phyloP scores from a whole-genome alignment of 768 basidiomycete species.

The Suillus subluteus region DNA sequence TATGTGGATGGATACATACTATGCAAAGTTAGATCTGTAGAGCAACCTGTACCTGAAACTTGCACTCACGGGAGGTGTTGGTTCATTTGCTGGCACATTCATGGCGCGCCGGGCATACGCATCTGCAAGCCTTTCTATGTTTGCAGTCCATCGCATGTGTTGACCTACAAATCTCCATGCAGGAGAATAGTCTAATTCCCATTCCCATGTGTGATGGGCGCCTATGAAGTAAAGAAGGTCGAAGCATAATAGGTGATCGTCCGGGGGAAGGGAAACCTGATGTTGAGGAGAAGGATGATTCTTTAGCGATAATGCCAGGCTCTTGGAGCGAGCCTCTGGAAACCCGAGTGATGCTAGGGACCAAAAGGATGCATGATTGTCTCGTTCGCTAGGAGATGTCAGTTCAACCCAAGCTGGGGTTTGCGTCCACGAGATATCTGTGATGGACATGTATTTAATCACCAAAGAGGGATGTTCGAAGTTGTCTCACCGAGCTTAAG shows the following conservation, averaged over 20 bases:
- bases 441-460: constrained; percentile 45
- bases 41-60: background rate
- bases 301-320: background rate
- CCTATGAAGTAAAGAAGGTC: constrained; percentile 31
- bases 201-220: constrained; percentile 55
- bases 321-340: constrained; percentile 19
- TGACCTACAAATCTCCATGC: constrained; percentile 60
- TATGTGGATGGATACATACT: constrained; percentile 63
- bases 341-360: constrained; percentile 28
- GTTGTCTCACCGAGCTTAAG: constrained; percentile 16
- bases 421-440: constrained; percentile 30
- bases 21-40: constrained; percentile 5
- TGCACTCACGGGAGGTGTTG: constrained; percentile 52
- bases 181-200: constrained; percentile 58
- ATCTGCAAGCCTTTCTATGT: constrained; percentile 46
- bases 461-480: constrained; percentile 21
- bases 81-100: constrained; percentile 37
- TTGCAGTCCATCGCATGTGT: constrained; percentile 52
- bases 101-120: constrained; percentile 50
- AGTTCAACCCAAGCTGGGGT: constrained; percentile 29
- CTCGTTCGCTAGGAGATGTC: constrained; percentile 15
- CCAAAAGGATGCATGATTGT: constrained; percentile 28
- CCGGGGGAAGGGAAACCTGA: constrained; percentile 21
- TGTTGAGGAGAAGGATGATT: constrained; percentile 23
- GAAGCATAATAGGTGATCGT: constrained; percentile 29